A percentile compares a stretch with the other conserved stretches of the same genome.
Conservation (phyloP, 2,329 filamentous ascomycete species). For the Xylaria sp. region DNA sequence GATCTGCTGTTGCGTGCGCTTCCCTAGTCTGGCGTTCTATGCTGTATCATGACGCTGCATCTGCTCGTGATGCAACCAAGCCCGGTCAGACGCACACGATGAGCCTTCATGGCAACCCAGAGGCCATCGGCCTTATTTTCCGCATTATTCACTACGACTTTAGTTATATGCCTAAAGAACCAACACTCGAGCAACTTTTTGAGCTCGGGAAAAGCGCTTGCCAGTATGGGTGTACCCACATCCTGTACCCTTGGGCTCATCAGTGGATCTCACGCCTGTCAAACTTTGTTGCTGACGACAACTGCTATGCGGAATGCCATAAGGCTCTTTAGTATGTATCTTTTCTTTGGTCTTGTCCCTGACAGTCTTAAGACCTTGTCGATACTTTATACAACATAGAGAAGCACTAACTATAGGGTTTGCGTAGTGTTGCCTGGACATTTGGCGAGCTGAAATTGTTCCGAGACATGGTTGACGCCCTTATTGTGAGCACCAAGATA, state of each 20-base stretch:
- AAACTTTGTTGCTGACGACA: constrained; percentile 11
- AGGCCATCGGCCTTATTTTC: constrained; percentile 40
- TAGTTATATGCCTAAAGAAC: constrained; percentile 32
- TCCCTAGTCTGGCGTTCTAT: constrained; percentile 42
- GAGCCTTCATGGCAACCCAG: constrained; percentile 34
- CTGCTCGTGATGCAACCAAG: neutral
- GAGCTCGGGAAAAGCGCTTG: constrained; percentile 37
- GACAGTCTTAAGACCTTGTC: neutral
- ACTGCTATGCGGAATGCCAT: constrained; percentile 37
- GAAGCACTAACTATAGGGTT: constrained; percentile 13
- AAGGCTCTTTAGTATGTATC: constrained; percentile 37
- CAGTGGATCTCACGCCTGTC: constrained; percentile 39
- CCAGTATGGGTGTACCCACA: constrained; percentile 42
- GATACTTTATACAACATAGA: neutral
- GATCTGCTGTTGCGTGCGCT: constrained; percentile 36
- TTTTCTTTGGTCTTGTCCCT: neutral
- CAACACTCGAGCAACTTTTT: constrained; percentile 40
- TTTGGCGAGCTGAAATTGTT: constrained; percentile 43
- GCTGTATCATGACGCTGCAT: constrained; percentile 29
- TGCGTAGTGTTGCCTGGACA: constrained; percentile 41
- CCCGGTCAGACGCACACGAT: constrained; percentile 20
- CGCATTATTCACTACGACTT: constrained; percentile 46
- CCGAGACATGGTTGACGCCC: constrained; percentile 41
- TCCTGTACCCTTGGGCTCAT: constrained; percentile 44
- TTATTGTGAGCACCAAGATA: constrained; percentile 41